Evolutionary conservation across 2,329 filamentous ascomycete species (phyloP).

Genomic region (Fusarium devonianum): DNA sequence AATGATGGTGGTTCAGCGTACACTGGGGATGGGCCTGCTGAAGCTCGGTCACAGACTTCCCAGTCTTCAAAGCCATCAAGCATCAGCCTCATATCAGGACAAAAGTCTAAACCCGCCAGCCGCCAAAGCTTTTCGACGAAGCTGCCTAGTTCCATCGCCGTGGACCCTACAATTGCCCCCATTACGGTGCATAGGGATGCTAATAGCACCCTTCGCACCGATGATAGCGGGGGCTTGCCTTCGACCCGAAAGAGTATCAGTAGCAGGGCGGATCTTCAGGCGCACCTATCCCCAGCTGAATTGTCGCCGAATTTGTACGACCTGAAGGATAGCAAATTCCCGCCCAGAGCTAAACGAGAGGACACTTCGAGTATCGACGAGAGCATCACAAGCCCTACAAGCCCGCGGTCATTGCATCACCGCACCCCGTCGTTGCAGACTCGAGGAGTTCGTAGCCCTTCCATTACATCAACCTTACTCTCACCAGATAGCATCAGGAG

Average conservation of each 20-base stretch:
- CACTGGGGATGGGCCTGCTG: conserved; percentile 44
- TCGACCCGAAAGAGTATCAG: conserved; percentile 51
- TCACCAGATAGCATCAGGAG: conserved; percentile 51
- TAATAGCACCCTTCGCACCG: conserved; percentile 49
- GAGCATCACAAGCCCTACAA: conserved; percentile 56
- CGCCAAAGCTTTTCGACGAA: conserved; percentile 53
- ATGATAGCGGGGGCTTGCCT: conserved; percentile 52
- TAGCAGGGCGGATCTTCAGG: conserved; percentile 52
- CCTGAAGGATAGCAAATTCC: conserved; percentile 46
- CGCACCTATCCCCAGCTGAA: conserved; percentile 47
- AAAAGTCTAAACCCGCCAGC: conserved; percentile 52
- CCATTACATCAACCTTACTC: conserved; percentile 47
- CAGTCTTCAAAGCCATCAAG: conserved; percentile 58
- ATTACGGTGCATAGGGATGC: conserved; percentile 59
- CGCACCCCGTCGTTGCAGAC: conserved; percentile 48
- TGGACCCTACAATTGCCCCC: conserved; percentile 56
- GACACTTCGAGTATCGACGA: conserved; percentile 56
- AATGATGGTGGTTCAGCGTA: conserved; percentile 50
- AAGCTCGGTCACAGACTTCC: conserved; percentile 51
- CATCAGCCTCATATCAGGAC: conserved; percentile 54
- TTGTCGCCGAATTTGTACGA: conserved; percentile 51
- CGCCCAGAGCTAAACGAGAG: conserved; percentile 49
- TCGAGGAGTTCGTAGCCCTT: conserved; percentile 45
- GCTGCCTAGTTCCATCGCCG: conserved; percentile 51
- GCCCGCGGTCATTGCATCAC: conserved; percentile 50